A percentile compares a stretch with the other conserved stretches of the same genome.
phyloP scores from a whole-genome alignment of 2,329 filamentous ascomycete genomes.

The Hypoxylon sp. region DNA sequence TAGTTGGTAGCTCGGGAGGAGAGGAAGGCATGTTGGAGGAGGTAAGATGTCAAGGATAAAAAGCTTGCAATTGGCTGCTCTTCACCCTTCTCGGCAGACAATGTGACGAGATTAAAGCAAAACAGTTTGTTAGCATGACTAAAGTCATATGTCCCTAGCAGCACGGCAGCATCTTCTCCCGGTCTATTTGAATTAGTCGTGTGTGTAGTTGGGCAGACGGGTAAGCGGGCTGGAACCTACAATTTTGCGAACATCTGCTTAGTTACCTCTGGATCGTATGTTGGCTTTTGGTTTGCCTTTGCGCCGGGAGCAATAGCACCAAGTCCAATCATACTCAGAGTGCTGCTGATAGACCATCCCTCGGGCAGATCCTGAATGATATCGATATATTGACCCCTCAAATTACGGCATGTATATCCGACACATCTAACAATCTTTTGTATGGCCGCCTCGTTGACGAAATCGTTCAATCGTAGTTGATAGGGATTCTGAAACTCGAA shows the following conservation, averaged over 20 bases:
- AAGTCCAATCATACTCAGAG: conserved; percentile 84
- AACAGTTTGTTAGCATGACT: conserved; percentile 95
- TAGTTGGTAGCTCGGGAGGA: conserved; percentile 82
- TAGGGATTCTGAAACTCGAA: conserved; percentile 99
- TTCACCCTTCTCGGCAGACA: conserved; percentile 67
- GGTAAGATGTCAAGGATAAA: conserved; percentile 88
- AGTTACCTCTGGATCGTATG: conserved; percentile 78
- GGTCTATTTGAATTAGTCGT: conserved; percentile 66
- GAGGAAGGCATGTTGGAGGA: conserved; percentile 91
- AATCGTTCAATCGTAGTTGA: conserved; percentile 88
- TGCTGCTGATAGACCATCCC: conserved; percentile 84
- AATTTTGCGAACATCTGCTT: conserved; percentile 82
- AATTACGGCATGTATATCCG: conserved; percentile 72
- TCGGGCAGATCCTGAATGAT: conserved; percentile 91
- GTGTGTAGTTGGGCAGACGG: conserved; percentile 33
- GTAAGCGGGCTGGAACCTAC: conserved; percentile 58
- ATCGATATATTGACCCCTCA: conserved; percentile 80
- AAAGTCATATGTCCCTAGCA: conserved; percentile 92
- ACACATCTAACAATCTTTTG: conserved; percentile 81
- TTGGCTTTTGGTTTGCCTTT: conserved; percentile 65
- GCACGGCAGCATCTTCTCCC: conserved; percentile 76
- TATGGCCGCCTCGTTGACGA: conserved; percentile 91
- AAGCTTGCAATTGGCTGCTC: conserved; percentile 83
- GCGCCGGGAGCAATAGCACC: conserved; percentile 76
- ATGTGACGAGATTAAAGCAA: conserved; percentile 80